These are phyloP conservation scores for Thelonectria olida DNA, from an alignment of 2,329 filamentous ascomycete genomes.

Conservation along the genomic window DNA sequence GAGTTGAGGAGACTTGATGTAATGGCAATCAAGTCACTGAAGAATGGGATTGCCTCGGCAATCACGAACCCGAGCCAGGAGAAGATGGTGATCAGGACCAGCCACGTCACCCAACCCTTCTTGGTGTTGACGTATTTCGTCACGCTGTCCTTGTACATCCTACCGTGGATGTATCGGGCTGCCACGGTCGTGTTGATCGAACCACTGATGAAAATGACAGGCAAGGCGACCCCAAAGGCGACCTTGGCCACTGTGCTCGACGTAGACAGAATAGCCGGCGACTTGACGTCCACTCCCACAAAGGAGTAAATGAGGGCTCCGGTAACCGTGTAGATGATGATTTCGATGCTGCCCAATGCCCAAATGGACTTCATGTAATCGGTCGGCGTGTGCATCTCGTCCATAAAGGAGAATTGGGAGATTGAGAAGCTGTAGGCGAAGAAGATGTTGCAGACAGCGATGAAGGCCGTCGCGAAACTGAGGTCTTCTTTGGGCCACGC, in stretches of 20 bases:
- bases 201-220: slow-evolving; percentile 74
- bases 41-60: slow-evolving; percentile 77
- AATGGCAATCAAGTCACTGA: slow-evolving; percentile 69
- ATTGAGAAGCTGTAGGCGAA: slow-evolving; percentile 67
- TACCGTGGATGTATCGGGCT: slow-evolving; percentile 47
- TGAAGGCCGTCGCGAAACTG: slow-evolving; percentile 60
- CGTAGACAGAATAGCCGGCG: slow-evolving; percentile 71
- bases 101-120: slow-evolving; percentile 58
- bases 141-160: slow-evolving; percentile 27
- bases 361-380: slow-evolving; percentile 59
- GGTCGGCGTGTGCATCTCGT: slow-evolving; percentile 54
- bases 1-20: slow-evolving; percentile 57
- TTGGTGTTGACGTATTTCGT: slow-evolving; percentile 29
- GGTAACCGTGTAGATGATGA: slow-evolving; percentile 68
- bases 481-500: slow-evolving; percentile 50
- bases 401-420: slow-evolving; percentile 55
- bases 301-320: slow-evolving; percentile 73
- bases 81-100: slow-evolving; percentile 61
- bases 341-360: slow-evolving; percentile 65
- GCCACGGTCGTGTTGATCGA: slow-evolving; percentile 63
- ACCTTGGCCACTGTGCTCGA: slow-evolving; percentile 64
- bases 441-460: slow-evolving; percentile 69
- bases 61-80: slow-evolving; percentile 57
- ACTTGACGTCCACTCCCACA: slow-evolving; percentile 65
- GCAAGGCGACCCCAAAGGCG: slow-evolving; percentile 71